Evolutionary conservation across 2,329 filamentous ascomycete genomes (phyloP).

Genomic region (Aspergillus puulaauensis): DNA sequence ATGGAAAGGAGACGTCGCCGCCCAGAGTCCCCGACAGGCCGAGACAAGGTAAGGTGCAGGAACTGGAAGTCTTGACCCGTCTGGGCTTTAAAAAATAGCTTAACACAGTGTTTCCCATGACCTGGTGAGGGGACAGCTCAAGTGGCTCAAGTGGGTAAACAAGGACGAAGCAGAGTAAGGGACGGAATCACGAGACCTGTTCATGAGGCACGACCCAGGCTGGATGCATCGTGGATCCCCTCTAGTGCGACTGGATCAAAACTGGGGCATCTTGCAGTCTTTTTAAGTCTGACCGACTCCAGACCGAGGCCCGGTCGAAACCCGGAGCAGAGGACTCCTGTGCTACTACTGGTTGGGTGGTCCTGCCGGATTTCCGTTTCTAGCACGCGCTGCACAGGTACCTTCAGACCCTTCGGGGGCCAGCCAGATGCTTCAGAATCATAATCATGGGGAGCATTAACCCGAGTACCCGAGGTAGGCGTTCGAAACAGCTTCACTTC

Average conservation of each 20-base stretch:
- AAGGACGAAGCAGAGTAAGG: background rate
- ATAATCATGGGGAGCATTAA: conserved; percentile 12
- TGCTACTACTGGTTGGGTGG: background rate
- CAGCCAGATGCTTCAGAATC: background rate
- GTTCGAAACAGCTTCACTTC: conserved; percentile 1
- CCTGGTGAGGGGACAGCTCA: background rate
- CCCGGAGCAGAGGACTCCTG: background rate
- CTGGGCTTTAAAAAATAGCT: background rate
- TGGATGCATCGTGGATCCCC: background rate
- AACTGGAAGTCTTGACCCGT: conserved; percentile 4
- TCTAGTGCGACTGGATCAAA: background rate
- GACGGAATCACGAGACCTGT: conserved; percentile 7
- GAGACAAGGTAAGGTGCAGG: background rate
- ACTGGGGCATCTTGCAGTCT: background rate
- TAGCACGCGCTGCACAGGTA: background rate
- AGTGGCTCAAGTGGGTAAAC: background rate
- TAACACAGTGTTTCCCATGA: background rate
- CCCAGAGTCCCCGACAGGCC: background rate
- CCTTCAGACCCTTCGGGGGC: background rate
- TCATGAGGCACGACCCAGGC: conserved; percentile 1
- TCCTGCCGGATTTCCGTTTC: background rate
- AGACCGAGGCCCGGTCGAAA: conserved; percentile 1
- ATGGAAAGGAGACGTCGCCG: conserved; percentile 6
- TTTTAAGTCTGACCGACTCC: background rate
- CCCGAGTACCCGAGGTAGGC: conserved; percentile 22